Base-by-base conservation (phyloP, 2,329 filamentous ascomycete species). In the Conoideocrella luteorostrata region DNA sequence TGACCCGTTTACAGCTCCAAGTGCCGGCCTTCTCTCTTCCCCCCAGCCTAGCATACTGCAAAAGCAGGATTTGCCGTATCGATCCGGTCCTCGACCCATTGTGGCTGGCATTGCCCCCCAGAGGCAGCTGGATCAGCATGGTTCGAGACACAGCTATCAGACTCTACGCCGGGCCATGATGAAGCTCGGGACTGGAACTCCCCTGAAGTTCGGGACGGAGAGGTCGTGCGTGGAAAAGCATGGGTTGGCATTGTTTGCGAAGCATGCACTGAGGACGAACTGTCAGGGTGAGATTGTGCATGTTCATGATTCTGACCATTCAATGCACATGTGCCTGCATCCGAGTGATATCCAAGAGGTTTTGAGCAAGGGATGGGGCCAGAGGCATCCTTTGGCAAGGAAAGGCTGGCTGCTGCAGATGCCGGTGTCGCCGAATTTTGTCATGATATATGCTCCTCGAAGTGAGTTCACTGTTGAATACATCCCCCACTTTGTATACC, bases 251-350 rank as follows among this genome's bases (percentile, higher is more conserved):
- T 72, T 94, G 1, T 93, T 91, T 62, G 76, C 84, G 1, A 70
- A 67, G 3, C 70, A 75, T 40, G 82, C 83, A 0, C 69, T 84
- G 49, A 84, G 84, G 57, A 75, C 78, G 23, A 86, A 80, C 10
- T 88, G 84, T 53, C 78, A 83, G 52, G 87, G 87, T n/a, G 88
- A 94, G 64, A 77, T 94, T 34, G 85, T 80, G 54, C 88, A 95
- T 60, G 78, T 88, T 10, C 88, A 94, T 63, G 77, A 82, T 39
- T 81, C 75, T 20, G 88, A 93, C 52, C 78, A 84, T 48, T 85
- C 80, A 4, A 71, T 93, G 74, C 88, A 94, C 62, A 71, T 93
- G 66, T 86, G 80, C 39, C 71, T 95, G 41, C 87, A 93, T 56
- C 86, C 87, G 0, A 77, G 83, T 33, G 88, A 94, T 58, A 86